phyloP scores from a whole-genome alignment of 441 rosid genomes.

The Adansonia grandidieri region DNA sequence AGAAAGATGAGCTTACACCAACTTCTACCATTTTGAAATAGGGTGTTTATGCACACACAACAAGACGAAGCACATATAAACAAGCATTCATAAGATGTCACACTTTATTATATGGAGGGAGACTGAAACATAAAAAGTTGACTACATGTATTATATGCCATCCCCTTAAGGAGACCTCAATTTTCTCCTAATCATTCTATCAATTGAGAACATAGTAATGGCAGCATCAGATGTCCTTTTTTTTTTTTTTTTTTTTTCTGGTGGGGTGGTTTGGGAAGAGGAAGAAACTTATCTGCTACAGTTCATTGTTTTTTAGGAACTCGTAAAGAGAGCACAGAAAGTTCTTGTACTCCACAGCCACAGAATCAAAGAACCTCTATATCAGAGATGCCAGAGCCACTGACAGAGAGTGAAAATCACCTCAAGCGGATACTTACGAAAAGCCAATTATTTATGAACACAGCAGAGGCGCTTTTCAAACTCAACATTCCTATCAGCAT shows the following conservation, averaged over 20 bases:
- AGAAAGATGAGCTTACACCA: background rate
- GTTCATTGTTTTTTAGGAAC: conserved; percentile 47
- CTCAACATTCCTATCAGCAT: conserved; percentile 58
- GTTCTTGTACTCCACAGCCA: conserved; percentile 20
- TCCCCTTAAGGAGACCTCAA: background rate
- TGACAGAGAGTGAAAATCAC: conserved; percentile 60
- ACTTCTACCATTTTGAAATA: background rate
- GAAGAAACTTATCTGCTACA: background rate
- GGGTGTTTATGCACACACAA: background rate
- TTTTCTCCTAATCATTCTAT: background rate
- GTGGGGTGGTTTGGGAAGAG: background rate
- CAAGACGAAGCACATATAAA: background rate
- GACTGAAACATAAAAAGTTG: background rate
- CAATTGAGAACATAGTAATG: background rate
- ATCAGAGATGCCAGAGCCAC: conserved; percentile 39
- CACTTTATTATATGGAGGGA: background rate
- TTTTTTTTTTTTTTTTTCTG: background rate
- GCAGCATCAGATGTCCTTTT: background rate
- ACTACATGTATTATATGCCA: background rate
- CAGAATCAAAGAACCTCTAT: conserved; percentile 28
- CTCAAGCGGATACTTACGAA: conserved; percentile 65
- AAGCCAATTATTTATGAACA: conserved; percentile 65
- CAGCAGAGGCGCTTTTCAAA: conserved; percentile 78
- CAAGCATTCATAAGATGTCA: background rate
- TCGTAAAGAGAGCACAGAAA: conserved; percentile 23